These are phyloP conservation scores for Halophytophthora batemanensis DNA, from an alignment of 352 stramenopile genomes.

Conservation along the genomic window DNA sequence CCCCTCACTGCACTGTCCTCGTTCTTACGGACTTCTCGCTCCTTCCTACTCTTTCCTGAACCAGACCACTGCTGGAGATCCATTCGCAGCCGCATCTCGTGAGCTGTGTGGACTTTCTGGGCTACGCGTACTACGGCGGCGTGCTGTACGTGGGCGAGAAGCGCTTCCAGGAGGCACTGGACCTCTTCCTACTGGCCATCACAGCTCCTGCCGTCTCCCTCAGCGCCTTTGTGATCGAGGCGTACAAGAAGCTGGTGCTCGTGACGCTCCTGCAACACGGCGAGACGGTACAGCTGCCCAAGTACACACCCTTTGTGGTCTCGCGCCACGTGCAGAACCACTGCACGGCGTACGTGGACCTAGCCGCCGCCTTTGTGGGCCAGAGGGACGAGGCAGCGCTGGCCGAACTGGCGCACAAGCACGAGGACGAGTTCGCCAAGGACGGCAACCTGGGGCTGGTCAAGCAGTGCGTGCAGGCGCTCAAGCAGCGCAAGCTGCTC, in stretches of 20 bases:
- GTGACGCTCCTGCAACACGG: slow-evolving; percentile 60
- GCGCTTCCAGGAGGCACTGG: slow-evolving; percentile 66
- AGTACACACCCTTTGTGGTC: slow-evolving; percentile 81
- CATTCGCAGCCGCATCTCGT: slow-evolving; percentile 56
- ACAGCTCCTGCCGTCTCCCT: slow-evolving; percentile 69
- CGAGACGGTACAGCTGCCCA: slow-evolving; percentile 53
- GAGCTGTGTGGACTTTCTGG: slow-evolving; percentile 60
- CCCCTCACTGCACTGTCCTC: background rate
- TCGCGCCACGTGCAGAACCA: slow-evolving; percentile 67
- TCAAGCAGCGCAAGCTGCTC: slow-evolving; percentile 71
- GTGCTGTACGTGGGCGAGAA: slow-evolving; percentile 75
- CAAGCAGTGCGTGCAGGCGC: slow-evolving; percentile 66
- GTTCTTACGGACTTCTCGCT: background rate
- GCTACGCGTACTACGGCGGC: slow-evolving; percentile 85
- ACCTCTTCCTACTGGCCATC: slow-evolving; percentile 71
- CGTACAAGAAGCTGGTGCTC: slow-evolving; percentile 82
- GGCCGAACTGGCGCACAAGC: slow-evolving; percentile 32
- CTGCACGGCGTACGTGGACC: slow-evolving; percentile 53
- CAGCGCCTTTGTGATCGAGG: slow-evolving; percentile 77
- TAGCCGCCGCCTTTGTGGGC: slow-evolving; percentile 51
- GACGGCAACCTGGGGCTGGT: slow-evolving; percentile 76
- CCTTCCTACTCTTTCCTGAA: slow-evolving; percentile 5
- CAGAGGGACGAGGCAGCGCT: slow-evolving; percentile 36
- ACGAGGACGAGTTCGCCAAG: slow-evolving; percentile 45
- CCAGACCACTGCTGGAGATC: slow-evolving; percentile 71